A percentile compares a stretch with the other conserved stretches of the same genome.
Evolutionary conservation across 257 asterid genomes (phyloP).

Genomic region (Gardenia jasminoides): DNA sequence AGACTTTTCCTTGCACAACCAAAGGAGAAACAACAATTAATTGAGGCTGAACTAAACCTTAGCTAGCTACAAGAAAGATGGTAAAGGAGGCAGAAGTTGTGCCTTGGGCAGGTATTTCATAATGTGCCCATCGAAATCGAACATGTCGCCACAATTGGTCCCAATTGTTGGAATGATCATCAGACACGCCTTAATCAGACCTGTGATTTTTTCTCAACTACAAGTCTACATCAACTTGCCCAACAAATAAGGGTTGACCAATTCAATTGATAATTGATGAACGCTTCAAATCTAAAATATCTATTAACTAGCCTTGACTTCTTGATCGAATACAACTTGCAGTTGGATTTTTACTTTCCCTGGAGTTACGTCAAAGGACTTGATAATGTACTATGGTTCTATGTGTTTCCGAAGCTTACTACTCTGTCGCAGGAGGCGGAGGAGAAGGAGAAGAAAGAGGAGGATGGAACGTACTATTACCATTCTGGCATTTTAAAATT

Average conservation of each 20-base stretch:
- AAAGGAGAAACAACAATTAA: neutral
- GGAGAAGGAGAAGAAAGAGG: no score
- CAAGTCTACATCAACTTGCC: neutral
- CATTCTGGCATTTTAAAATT: no score
- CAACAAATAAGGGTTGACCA: neutral
- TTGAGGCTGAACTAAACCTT: neutral
- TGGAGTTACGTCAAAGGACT: neutral
- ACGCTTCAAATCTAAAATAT: neutral
- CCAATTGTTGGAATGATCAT: neutral
- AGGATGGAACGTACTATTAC: no score
- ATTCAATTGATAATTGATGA: neutral
- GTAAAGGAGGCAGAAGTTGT: neutral
- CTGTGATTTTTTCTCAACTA: neutral
- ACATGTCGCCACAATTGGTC: neutral
- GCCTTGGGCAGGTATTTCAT: neutral
- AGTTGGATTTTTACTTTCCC: neutral
- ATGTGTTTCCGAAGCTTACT: no score
- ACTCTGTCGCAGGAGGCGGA: no score
- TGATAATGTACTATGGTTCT: no score
- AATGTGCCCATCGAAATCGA: neutral
- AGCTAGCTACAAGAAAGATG: neutral
- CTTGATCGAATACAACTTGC: neutral
- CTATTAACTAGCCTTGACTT: neutral
- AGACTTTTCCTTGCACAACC: neutral
- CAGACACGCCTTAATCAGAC: constrained; percentile 13